Conservation (phyloP, 192 early-diverging fungal species). For the Entomortierella chlamydospora region DNA sequence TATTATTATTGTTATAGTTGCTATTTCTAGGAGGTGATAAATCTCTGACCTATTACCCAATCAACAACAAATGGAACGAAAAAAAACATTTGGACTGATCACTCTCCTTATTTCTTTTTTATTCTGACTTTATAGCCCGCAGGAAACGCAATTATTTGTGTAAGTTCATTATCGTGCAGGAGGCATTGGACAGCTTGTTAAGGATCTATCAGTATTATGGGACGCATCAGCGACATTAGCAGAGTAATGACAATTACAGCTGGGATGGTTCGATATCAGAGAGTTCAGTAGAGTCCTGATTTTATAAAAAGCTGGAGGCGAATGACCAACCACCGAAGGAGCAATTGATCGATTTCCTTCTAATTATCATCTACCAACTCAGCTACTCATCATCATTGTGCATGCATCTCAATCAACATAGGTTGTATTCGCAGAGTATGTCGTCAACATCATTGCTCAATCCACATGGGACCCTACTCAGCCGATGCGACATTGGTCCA, state of each 20-base stretch:
- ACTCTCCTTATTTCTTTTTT: neutral
- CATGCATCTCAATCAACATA: neutral
- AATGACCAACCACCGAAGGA: too few relatives aligned
- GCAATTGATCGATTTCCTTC: too few relatives aligned
- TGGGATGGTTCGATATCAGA: too few relatives aligned
- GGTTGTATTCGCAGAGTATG: conserved; percentile 82
- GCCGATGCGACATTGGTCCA: conserved; percentile 55
- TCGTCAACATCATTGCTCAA: conserved; percentile 74
- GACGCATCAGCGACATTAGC: too few relatives aligned
- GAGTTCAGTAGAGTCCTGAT: too few relatives aligned
- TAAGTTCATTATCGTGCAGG: conserved; percentile 16
- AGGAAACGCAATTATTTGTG: conserved; percentile 79
- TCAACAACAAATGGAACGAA: too few relatives aligned
- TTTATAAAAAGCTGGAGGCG: too few relatives aligned
- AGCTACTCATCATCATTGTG: too few relatives aligned
- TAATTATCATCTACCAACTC: too few relatives aligned
- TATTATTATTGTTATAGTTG: too few relatives aligned
- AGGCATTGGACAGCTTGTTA: neutral
- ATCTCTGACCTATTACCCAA: neutral
- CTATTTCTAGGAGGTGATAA: neutral
- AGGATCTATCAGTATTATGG: too few relatives aligned
- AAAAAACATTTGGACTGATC: conserved; percentile 4
- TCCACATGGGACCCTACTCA: conserved; percentile 55
- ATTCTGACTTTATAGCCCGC: conserved; percentile 59
- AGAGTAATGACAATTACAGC: too few relatives aligned